Evolutionary conservation across 306 rosid genomes (phyloP).

Genomic region (Cercis canadensis): DNA sequence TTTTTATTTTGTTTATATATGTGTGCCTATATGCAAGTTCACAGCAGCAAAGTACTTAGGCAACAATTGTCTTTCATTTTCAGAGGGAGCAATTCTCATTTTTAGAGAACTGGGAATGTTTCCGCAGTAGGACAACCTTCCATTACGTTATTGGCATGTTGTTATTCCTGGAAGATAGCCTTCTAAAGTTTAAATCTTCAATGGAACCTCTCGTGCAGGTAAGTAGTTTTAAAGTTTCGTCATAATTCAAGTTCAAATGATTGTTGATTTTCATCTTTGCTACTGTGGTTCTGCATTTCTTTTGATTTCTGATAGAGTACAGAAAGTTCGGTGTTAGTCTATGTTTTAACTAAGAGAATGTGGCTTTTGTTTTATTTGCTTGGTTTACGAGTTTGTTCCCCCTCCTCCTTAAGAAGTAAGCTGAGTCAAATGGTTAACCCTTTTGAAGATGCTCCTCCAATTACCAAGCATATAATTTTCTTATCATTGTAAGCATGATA

Average conservation of each 20-base stretch:
- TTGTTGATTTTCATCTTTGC: background rate
- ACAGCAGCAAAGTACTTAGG: conserved; percentile 7
- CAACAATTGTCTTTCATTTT: conserved; percentile 19
- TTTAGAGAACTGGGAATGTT: conserved; percentile 48
- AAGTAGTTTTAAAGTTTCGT: conserved; percentile 29
- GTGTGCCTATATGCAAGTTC: conserved; percentile 2
- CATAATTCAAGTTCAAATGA: conserved; percentile 15
- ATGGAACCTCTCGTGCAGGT: conserved; percentile 56
- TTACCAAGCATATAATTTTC: conserved; percentile 13
- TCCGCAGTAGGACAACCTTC: conserved; percentile 50
- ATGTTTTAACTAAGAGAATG: background rate
- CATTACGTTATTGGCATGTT: conserved; percentile 50
- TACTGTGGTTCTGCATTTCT: background rate
- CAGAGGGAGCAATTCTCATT: conserved; percentile 52
- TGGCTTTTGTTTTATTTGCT: conserved; percentile 5
- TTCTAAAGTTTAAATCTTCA: conserved; percentile 48
- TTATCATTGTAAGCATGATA: background rate
- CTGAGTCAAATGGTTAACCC: conserved; percentile 20
- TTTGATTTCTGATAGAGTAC: background rate
- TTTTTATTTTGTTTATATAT: background rate
- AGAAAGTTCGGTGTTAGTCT: conserved; percentile 17
- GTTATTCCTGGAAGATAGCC: conserved; percentile 55
- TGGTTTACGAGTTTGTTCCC: background rate
- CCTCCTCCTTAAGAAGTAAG: background rate
- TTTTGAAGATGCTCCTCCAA: conserved; percentile 19